Evolutionary conservation across 345 rosid genomes (phyloP).

Genomic region (Anacardium occidentale): DNA sequence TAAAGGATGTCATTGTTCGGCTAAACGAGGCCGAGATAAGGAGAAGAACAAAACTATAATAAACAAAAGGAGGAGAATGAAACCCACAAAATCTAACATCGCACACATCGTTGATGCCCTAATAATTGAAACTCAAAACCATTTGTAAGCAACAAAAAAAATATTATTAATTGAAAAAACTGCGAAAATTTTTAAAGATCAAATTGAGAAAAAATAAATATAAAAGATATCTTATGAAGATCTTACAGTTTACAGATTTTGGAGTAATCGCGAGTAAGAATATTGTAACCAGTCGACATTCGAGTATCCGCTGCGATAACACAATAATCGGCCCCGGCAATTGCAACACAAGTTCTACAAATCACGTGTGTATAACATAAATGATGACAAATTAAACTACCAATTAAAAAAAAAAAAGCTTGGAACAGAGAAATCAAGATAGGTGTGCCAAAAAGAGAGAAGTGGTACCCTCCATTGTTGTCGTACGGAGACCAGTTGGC

Average conservation of each 20-base stretch:
- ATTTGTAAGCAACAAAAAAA: not conserved
- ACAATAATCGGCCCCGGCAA: conserved; percentile 94
- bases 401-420: not conserved
- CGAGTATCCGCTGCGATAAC: conserved; percentile 95
- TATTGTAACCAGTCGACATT: conserved; percentile 92
- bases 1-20: not conserved
- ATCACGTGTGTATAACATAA: conserved; percentile 1
- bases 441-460: not conserved
- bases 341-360: conserved; percentile 80
- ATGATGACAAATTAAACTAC: not conserved
- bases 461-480: conserved; percentile 92
- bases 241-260: conserved; percentile 76
- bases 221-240: not conserved
- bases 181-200: not conserved
- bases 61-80: not conserved
- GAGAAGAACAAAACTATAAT: not conserved
- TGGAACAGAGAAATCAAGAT: not conserved
- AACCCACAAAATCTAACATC: not conserved
- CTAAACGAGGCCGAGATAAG: too few species aligned
- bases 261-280: conserved; percentile 89
- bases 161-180: not conserved
- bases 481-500: conserved; percentile 90
- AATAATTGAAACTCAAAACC: not conserved
- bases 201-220: not conserved
- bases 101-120: not conserved